Evolutionary conservation across 768 basidiomycete genomes (phyloP), one percentile per base, ranked within the genome.

Genomic region (Harrya chromipes): DNA sequence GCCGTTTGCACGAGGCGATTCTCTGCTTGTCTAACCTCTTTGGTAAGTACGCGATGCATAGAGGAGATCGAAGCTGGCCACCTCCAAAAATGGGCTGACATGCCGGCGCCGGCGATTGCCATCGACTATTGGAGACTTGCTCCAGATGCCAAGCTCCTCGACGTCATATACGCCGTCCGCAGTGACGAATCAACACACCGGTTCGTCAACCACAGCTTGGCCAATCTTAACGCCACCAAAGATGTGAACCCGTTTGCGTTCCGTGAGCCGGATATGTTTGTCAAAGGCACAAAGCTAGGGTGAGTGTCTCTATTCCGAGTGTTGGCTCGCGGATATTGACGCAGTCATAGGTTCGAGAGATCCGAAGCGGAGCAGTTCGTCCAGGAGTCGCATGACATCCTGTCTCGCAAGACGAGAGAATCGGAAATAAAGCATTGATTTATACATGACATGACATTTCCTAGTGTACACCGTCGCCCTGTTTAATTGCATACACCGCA

Each of bases 201-300:
- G 43, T 97, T 97, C 61, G 92, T 95, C 55, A 98, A 98, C 69
- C 95, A 98, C 72, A 90, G 88, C 50, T 74, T 98, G 31, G 95
- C 94, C 4, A 94, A 93, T 70, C 75, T 99, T 43, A 72, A 90
- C 55, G 74, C 76, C 26, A 65, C 77, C 29, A 81, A 79, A 31
- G 95, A 97, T 66, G 82, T 91, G 58, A 97, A 94, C 62, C 92
- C 91, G 0, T 93, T 94, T 58, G 89, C 92, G 14, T 70, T 97
- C 23, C 81, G 84, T 20, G 94, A 98, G 62, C 92, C 94, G 13
- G 80, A 87, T 54, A 94, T 95, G 81, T 75, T 80, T 58, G 72
- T 83, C 40, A 92, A 94, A 65, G 95, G 95, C 12, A 77, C 72
- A 42, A 82, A 79, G 41, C 71, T 85, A 38, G 88, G 81, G 85